These are phyloP conservation scores for Calamus simplicifolius DNA, from an alignment of 176 grass and related monocot genomes.

Conservation along the genomic window DNA sequence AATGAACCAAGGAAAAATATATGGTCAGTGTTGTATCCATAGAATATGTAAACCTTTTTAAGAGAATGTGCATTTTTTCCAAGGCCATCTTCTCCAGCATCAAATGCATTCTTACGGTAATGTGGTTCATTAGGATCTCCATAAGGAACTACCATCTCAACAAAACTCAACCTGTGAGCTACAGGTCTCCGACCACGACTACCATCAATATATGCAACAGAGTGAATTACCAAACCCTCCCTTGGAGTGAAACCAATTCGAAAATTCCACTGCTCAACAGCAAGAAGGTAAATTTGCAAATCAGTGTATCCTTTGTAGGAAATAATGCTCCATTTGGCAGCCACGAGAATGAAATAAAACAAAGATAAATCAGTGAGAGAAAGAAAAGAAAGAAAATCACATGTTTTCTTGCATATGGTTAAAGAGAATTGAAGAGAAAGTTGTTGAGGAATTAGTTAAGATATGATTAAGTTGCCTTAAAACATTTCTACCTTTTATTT, in stretches of 20 bases:
- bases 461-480: too few species aligned
- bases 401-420: too few species aligned
- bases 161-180: slow-evolving; percentile 94
- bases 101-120: slow-evolving; percentile 99
- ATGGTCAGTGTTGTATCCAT: neutral
- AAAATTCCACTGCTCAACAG: slow-evolving; percentile 74
- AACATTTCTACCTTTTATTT: too few species aligned
- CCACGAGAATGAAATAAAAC: too few species aligned
- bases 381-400: neutral
- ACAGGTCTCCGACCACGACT: slow-evolving; percentile 87
- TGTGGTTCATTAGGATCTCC: slow-evolving; percentile 98
- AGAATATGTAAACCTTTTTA: slow-evolving; percentile 54
- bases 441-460: too few species aligned
- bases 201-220: slow-evolving; percentile 92
- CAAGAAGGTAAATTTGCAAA: slow-evolving; percentile 2
- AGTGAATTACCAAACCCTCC: slow-evolving; percentile 94
- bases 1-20: slow-evolving; percentile 2
- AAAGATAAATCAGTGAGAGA: neutral
- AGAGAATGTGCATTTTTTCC: slow-evolving; percentile 99
- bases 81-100: slow-evolving; percentile 98
- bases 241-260: slow-evolving; percentile 98
- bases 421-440: too few species aligned
- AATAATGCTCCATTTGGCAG: too few species aligned
- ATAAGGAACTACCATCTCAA: slow-evolving; percentile 99
- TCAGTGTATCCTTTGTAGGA: too few species aligned